A percentile compares a stretch with the other conserved stretches of the same genome.
phyloP scores from a whole-genome alignment of 2,329 filamentous ascomycete species.

The Cytospora piceicola region DNA sequence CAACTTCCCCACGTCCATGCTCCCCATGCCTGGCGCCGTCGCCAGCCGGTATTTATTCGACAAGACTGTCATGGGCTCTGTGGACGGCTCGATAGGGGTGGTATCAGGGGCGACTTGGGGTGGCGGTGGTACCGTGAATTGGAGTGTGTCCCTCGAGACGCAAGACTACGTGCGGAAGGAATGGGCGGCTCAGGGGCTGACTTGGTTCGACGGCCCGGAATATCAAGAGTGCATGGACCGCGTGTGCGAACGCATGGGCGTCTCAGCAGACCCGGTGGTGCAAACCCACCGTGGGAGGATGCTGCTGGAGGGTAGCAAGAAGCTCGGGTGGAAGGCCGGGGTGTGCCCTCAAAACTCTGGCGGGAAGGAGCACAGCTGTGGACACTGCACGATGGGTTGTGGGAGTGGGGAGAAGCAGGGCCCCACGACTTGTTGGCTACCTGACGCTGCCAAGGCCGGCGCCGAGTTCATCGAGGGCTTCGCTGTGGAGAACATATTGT shows the following conservation, averaged over 20 bases:
- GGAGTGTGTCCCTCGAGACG: slow-evolving; percentile 67
- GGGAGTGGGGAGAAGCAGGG: slow-evolving; percentile 76
- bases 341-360: slow-evolving; percentile 80
- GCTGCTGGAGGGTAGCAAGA: slow-evolving; percentile 74
- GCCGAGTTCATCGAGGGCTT: slow-evolving; percentile 86
- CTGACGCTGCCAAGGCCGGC: slow-evolving; percentile 76
- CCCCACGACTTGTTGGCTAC: slow-evolving; percentile 75
- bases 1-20: slow-evolving; percentile 69
- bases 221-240: slow-evolving; percentile 81
- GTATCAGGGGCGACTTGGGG: slow-evolving; percentile 74
- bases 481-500: slow-evolving; percentile 69
- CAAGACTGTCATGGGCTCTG: slow-evolving; percentile 57
- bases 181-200: slow-evolving; percentile 73
- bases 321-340: slow-evolving; percentile 72
- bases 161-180: slow-evolving; percentile 78
- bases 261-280: slow-evolving; percentile 64
- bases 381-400: slow-evolving; percentile 64
- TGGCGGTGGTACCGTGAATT: slow-evolving; percentile 84
- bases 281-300: slow-evolving; percentile 75
- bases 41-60: slow-evolving; percentile 69
- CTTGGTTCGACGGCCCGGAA: slow-evolving; percentile 72
- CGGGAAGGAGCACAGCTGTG: slow-evolving; percentile 74
- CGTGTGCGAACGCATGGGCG: slow-evolving; percentile 80
- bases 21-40: slow-evolving; percentile 70
- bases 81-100: slow-evolving; percentile 62